phyloP scores from a whole-genome alignment of 202 grass and related monocot genomes.

The Musa balbisiana region DNA sequence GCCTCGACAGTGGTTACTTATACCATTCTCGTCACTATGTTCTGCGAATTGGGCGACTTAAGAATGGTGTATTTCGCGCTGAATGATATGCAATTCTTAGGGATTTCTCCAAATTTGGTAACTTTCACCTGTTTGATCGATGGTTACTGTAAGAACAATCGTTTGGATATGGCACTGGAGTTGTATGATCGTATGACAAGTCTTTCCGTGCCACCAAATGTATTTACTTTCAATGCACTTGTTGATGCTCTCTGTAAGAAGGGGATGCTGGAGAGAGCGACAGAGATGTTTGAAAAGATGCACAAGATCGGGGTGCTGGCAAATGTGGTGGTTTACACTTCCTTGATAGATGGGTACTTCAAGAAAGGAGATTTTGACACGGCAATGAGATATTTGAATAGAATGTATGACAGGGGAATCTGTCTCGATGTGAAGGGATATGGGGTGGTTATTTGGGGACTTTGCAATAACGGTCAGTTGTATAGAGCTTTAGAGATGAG shows the following conservation, averaged over 20 bases:
- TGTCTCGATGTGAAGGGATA: neutral
- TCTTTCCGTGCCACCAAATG: neutral
- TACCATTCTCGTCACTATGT: slow-evolving; percentile 2
- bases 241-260: slow-evolving; percentile 8
- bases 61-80: neutral
- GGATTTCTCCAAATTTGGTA: too few species aligned
- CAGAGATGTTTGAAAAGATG: slow-evolving; percentile 1
- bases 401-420: neutral
- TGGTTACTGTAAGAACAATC: neutral
- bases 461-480: slow-evolving; percentile 14
- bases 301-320: neutral
- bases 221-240: slow-evolving; percentile 8
- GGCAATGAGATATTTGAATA: neutral
- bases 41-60: slow-evolving; percentile 5
- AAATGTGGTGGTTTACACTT: neutral
- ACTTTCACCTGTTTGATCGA: too few species aligned
- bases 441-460: slow-evolving; percentile 16
- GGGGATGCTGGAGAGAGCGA: slow-evolving; percentile 7
- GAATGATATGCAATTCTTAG: too few species aligned
- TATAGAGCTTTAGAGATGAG: slow-evolving; percentile 2
- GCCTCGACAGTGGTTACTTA: neutral
- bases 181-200: neutral
- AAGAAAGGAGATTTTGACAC: neutral
- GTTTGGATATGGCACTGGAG: neutral
- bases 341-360: neutral